phyloP scores from a whole-genome alignment of 2,329 filamentous ascomycete species.

The Aureobasidium zeae region DNA sequence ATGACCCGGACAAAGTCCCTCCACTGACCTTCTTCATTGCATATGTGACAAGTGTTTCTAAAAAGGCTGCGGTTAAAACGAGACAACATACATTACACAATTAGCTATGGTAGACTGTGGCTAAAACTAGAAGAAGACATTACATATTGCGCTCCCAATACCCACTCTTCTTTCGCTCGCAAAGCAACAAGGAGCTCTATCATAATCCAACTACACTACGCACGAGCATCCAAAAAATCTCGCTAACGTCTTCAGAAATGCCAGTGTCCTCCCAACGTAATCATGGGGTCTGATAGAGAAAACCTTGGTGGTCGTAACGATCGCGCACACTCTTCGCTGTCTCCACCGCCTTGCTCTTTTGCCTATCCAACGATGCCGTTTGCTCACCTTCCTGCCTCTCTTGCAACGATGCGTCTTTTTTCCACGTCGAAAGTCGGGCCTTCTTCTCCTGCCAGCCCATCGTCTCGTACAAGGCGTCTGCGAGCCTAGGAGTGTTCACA shows the following conservation, averaged over 20 bases:
- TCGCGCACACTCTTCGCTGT: slow-evolving; percentile 3
- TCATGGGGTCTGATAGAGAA: too few species aligned
- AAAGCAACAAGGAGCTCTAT: too few species aligned
- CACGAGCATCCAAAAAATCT: slow-evolving; percentile 1
- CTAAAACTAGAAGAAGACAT: too few species aligned
- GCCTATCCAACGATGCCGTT: neutral
- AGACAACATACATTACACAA: too few species aligned
- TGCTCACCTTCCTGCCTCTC: neutral
- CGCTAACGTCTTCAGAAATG: neutral
- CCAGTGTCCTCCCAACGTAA: too few species aligned
- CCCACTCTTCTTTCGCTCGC: too few species aligned
- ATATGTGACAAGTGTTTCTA: too few species aligned
- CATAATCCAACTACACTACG: slow-evolving; percentile 1
- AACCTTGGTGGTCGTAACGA: slow-evolving; percentile 5
- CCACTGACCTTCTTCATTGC: too few species aligned
- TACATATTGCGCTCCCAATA: too few species aligned
- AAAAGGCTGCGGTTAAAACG: too few species aligned
- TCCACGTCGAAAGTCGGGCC: neutral
- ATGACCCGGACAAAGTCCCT: too few species aligned
- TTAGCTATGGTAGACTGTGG: too few species aligned
- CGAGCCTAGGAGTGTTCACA: slow-evolving; percentile 3
- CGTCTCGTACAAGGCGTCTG: neutral
- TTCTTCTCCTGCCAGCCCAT: neutral
- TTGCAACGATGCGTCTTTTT: neutral
- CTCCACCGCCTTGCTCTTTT: slow-evolving; percentile 4